Base-by-base conservation (phyloP, 2,329 filamentous ascomycete species). In the Neofusicoccum sp. region DNA sequence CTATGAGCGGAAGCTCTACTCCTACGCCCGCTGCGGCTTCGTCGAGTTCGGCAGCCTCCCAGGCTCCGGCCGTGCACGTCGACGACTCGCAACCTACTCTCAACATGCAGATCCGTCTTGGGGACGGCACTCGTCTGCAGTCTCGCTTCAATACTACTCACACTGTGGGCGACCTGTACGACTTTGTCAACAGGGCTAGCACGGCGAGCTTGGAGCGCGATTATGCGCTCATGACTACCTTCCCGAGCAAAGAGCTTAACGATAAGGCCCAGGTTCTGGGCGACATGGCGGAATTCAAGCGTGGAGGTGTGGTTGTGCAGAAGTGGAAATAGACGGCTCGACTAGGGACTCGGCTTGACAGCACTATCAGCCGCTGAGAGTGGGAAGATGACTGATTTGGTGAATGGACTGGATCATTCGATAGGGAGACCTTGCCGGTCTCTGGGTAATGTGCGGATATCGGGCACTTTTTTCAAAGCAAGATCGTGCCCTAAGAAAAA, bases 71-170 rank as follows among this genome's bases (percentile, higher is more conserved):
- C 1, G 78, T 82, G 43, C 66, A 78, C 0, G 76, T 91, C 38
- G 87, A 95, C 68, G 75, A 82, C 57, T 86, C 86, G 0, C 85
- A 85, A 65, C 90, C 90, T 0, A 87, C 82, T 0, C 67, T 95
- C 24, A 86, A 81, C 63, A 81, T 96, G 41, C 88, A 91, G 67
- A 87, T 96, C 61, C 89, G 91, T 69, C 82, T 95, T 60, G 89
- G 88, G 1, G 87, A 93, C 65, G 91, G 90, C 40, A 89, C 88
- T 1, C 83, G 90, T 44, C 78, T 95, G 26, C 86, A 87, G n/a
- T 89, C 88, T 28, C 85, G 90, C 7, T 96, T 96, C 78, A 95
- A 95, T 77, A 87, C 88, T 0, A 87, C 84, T 0, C 87, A 91
- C 67, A 95, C 90, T 0, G 77, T 96, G 48, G 88, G 86, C 14